Evolutionary conservation across 352 stramenopile genomes (phyloP).

Genomic region (Pythium utonaiense): DNA sequence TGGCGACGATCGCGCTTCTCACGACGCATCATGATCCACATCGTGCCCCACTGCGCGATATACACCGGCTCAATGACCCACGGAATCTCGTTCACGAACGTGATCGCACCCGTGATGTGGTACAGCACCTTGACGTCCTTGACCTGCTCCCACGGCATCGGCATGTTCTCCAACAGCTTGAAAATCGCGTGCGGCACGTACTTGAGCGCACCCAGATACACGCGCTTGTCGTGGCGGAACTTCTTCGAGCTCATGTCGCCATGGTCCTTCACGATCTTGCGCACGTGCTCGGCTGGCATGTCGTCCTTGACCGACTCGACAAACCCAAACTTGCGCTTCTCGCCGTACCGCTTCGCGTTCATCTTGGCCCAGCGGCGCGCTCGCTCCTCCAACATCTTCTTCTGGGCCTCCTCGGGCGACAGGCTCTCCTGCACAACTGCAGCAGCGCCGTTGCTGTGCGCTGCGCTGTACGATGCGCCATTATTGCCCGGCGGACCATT

Average conservation of each 20-base stretch:
- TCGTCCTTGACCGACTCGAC: slow-evolving; percentile 91
- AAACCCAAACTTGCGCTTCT: slow-evolving; percentile 93
- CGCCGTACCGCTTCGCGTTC: slow-evolving; percentile 93
- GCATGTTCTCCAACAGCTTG: slow-evolving; percentile 99
- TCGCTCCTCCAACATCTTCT: slow-evolving; percentile 73
- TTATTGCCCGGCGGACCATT: slow-evolving; percentile 1
- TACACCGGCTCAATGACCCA: slow-evolving; percentile 99
- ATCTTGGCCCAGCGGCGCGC: slow-evolving; percentile 83
- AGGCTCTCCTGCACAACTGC: slow-evolving; percentile 8
- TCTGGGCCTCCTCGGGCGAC: slow-evolving; percentile 49
- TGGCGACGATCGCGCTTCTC: slow-evolving; percentile 99
- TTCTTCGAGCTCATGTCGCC: slow-evolving; percentile 99
- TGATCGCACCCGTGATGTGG: slow-evolving; percentile 99
- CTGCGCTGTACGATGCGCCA: neutral
- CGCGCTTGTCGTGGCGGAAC: slow-evolving; percentile 98
- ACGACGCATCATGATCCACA: slow-evolving; percentile 99
- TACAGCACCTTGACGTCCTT: slow-evolving; percentile 99
- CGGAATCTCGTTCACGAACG: slow-evolving; percentile 99
- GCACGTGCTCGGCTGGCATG: slow-evolving; percentile 96
- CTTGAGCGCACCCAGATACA: slow-evolving; percentile 99
- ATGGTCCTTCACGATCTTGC: slow-evolving; percentile 99
- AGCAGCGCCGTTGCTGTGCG: neutral
- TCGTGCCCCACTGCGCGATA: slow-evolving; percentile 99
- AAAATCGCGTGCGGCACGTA: slow-evolving; percentile 99
- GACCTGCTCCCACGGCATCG: slow-evolving; percentile 99